phyloP scores from a whole-genome alignment of 108 stramenopile genomes.

The Cylindrotheca fusiformis region DNA sequence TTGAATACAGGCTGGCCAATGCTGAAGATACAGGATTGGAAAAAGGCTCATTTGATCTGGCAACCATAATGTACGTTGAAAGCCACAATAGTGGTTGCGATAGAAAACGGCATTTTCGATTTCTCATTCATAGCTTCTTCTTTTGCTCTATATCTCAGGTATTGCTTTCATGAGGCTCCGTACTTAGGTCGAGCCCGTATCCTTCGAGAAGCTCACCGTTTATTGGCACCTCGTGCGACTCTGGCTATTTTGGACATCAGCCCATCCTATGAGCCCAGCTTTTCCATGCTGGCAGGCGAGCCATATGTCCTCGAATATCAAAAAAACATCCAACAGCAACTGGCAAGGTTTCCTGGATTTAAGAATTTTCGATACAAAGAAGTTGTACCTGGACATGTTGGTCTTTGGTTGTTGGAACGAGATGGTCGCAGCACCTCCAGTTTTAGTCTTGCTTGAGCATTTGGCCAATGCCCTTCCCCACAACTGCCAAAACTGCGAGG shows the following conservation, averaged over 20 bases:
- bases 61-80: constrained; percentile 40
- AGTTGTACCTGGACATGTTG: constrained; percentile 42
- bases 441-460: no score
- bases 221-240: constrained; percentile 56
- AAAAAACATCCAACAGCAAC: constrained; percentile 77
- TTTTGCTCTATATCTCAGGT: no score
- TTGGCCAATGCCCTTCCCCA: no score
- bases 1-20: constrained; percentile 37
- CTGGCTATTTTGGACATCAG: constrained; percentile 83
- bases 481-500: no score
- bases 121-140: no score
- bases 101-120: no score
- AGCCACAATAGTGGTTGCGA: no score
- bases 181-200: constrained; percentile 50
- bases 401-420: constrained; percentile 39
- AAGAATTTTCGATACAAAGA: constrained; percentile 14
- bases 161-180: constrained; percentile 81
- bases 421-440: no score
- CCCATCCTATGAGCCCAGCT: constrained; percentile 49
- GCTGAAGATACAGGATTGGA: constrained; percentile 63
- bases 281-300: constrained; percentile 77
- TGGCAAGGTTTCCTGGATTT: constrained; percentile 33
- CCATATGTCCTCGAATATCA: constrained; percentile 86
- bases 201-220: constrained; percentile 58
- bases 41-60: constrained; percentile 47